phyloP scores from a whole-genome alignment of 768 basidiomycete genomes.

The Phaeotremella fagi region DNA sequence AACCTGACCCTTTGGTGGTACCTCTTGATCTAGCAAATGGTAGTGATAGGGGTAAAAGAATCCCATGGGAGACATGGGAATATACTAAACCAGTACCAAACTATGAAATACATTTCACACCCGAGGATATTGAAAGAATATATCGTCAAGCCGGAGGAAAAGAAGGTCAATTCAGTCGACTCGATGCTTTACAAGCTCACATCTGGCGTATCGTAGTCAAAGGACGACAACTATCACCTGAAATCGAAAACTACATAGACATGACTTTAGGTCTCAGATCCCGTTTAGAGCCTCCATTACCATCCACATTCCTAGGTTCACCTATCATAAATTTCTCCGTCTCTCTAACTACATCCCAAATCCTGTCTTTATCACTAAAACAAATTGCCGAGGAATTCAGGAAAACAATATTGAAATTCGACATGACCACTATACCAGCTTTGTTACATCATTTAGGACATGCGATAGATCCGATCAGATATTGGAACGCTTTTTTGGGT shows the following conservation, averaged over 20 bases:
- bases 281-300: constrained; percentile 1
- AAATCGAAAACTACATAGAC: neutral
- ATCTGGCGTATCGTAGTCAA: constrained; percentile 3
- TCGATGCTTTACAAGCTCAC: constrained; percentile 13
- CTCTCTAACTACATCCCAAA: neutral
- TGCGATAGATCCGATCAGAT: constrained; percentile 7
- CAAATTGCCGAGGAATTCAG: neutral
- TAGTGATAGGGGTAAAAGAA: neutral
- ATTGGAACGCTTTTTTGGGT: constrained; percentile 15
- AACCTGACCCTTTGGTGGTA: neutral
- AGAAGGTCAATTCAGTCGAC: neutral
- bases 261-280: constrained; percentile 5
- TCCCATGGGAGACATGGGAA: constrained; percentile 13
- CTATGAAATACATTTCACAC: neutral
- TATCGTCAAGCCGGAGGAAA: neutral
- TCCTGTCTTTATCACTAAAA: neutral
- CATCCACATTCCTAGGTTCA: constrained; percentile 6
- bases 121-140: constrained; percentile 1
- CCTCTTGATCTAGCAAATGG: neutral
- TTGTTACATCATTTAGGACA: constrained; percentile 9
- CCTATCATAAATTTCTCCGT: constrained; percentile 6
- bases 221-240: neutral
- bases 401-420: neutral
- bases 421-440: neutral
- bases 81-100: constrained; percentile 2